phyloP scores from a whole-genome alignment of 225 moss, liverwort and hornwort species.

The Ulota crispa region DNA sequence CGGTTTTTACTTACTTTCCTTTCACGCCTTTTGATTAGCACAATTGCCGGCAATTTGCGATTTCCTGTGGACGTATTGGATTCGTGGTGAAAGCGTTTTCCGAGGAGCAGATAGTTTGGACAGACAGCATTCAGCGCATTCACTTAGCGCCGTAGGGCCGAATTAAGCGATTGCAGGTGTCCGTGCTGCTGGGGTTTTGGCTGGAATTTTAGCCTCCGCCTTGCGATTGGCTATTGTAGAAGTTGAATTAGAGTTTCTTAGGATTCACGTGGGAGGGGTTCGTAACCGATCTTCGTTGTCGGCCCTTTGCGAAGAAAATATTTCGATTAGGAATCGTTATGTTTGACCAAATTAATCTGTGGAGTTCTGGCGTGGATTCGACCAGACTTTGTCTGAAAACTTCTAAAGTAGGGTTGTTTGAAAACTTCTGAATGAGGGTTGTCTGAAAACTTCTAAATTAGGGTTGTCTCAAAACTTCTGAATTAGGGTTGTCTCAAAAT shows the following conservation, averaged over 20 bases:
- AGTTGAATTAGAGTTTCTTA: background rate
- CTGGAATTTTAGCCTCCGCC: background rate
- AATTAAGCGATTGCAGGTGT: background rate
- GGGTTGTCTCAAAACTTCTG: no score
- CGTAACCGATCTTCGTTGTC: background rate
- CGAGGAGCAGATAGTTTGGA: background rate
- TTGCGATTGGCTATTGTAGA: background rate
- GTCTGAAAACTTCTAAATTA: no score
- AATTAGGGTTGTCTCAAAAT: no score
- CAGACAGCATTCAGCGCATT: background rate
- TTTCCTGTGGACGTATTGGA: background rate
- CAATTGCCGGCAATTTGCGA: constrained; percentile 8
- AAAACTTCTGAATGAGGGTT: no score
- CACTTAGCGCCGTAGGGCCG: background rate
- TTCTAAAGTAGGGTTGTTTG: background rate
- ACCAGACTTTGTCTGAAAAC: background rate
- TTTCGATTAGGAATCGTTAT: background rate
- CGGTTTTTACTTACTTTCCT: background rate
- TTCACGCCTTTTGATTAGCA: background rate
- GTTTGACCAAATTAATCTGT: background rate
- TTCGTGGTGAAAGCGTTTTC: constrained; percentile 4
- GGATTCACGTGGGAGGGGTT: background rate
- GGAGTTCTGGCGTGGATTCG: constrained; percentile 4
- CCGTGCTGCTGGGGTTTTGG: constrained; percentile 21
- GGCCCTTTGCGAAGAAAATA: background rate